Evolutionary conservation across 2,329 filamentous ascomycete genomes (phyloP), one percentile per base, ranked within the genome.

Genomic region (Ophiostoma sp.): DNA sequence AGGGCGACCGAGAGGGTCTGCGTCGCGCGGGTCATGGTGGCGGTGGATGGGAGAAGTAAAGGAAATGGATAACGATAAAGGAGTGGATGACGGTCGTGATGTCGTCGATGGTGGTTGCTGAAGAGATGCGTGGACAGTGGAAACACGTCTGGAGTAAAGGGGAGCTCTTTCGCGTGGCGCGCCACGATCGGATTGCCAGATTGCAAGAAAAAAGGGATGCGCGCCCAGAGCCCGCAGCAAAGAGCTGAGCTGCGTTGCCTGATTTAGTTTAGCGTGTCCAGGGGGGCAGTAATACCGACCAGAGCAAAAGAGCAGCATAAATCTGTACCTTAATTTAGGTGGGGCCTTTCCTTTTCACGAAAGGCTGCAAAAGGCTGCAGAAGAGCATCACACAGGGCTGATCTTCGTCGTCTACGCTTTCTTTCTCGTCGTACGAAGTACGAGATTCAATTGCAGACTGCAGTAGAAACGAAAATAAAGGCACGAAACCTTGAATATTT

Each of bases 1-100:
- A 98, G 90, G 80, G 90, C 91, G 80, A 97, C 87, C 75, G 94
- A 97, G 81, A 98, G 91, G 77, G 93, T 95, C 84, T 98, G 95
- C 82, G 93, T 91, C 28, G 96, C 96, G 84, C 95, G 94, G 78
- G 96, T 97, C 96, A 98, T 98, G 76, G 77, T 91, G 84, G 78
- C 25, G 70, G 7, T 15, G 28, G 33, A 36, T n/a, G 8, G 15
- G 5, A 17, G 11, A n/a, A 39, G 12, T 7, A 33, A 17, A 12
- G 22, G n/a, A 42, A 7, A 19, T 28, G 15, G 64, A 33, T 25
- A 4, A 8, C n/a, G 48, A 15, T 48, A 17, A 17, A 70, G 36
- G 36, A 52, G n/a, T 25, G 68, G 57, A 61, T 33, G 22, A 17
- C 33, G 7, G 64, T 39, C 22, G 61, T 66, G 33, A 22, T 48